Evolutionary conservation across 208 protist genomes (phyloP), one percentile per base, ranked within the genome.

Genomic region (Blastocrithidia nonstop): DNA sequence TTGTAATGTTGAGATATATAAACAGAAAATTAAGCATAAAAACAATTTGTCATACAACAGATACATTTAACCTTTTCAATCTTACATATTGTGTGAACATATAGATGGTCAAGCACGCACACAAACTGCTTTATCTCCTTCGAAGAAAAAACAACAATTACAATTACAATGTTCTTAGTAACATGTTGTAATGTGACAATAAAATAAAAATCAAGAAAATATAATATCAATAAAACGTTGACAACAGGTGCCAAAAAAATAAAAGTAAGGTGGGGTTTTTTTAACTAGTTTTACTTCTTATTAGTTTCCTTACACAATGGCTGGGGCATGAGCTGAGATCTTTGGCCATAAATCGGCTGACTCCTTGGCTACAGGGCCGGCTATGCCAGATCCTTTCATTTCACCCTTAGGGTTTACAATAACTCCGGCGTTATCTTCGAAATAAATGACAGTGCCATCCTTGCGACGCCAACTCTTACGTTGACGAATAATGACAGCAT

Each of bases 391-490:
- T 47, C 98, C 95, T 91, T 99, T 99, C 86, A 99, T 98, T 71
- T 99, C 97, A 65, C 98, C 98, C 87, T 99, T 99, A 46, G 90
- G 89, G 85, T 99, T 99, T 36, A 99, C 96, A 55, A 99, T 99
- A 27, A 99, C 97, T 61, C 96, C 98, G 36, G 98, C 98, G 70
- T 99, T 99, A 75, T 99, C 98, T 80, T 99, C 97, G 48, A 99
- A 99, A 78, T 99, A 98, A 57, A 99, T 84, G 63, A 95, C 97
- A 32, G 82, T 98, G 55, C 90, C 94, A 60, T 99, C 96, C 74
- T 96, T 96, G 54, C 98, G 68, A 67, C 96, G 89, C 95, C 95
- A 99, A 66, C 92, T 68, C 93, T 99, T 98, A 57, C 96, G 85
- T 87, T 99, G 98, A 60, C 98, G 81, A 59, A 99, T 90, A 50